Evolutionary conservation across 192 early-diverging fungal species (phyloP), one percentile per base, ranked within the genome.

Genomic region (Linnemannia schmuckeri): DNA sequence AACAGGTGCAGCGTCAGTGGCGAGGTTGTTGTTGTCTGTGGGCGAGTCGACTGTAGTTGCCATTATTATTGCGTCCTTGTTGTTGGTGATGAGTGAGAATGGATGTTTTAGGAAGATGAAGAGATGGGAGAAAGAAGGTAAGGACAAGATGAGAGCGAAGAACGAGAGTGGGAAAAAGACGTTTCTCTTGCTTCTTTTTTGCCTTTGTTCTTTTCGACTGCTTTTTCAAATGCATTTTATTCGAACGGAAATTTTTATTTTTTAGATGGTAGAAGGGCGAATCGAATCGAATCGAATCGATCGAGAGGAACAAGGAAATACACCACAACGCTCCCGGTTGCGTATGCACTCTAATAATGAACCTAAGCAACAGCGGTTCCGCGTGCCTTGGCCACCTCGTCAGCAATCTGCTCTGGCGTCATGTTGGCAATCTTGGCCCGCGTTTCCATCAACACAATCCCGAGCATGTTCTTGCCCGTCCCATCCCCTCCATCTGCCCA

Each of bases 401-500:
- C 79, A 0, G 69, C 73, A 24, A 73, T 77, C 74, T 80, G 72
- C 55, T 85, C 74, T 0, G 72, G 69, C 12, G 49, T 80, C 83
- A 86, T 86, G 7, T 22, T 33, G 37, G 69, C 42, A 24, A 90
- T 66, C 49, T 82, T 70, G 24, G 33, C 46, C 24, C 89, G 52
- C 12, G 80, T 52, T 30, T 86, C 81, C 77, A 77, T 72, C 49
- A 90, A 41, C 2, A 86, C 72, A 9, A 82, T 40, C 1, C 89
- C 89, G 30, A 90, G 55, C 79, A 82, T 83, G 77, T 90, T 89
- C 42, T 80, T 71, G 46, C 88, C 90, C 37, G 75, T 76, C 12
- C 82, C 79, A 78, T 80, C 49, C 2, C 78, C 82, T 57, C 90
- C 88, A 78, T 89, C 90, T 22, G 84, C 88, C 88, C 90, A 88